Base-by-base conservation (phyloP, 129 eudicot genomes). In the Centrapalus pauciflorus region DNA sequence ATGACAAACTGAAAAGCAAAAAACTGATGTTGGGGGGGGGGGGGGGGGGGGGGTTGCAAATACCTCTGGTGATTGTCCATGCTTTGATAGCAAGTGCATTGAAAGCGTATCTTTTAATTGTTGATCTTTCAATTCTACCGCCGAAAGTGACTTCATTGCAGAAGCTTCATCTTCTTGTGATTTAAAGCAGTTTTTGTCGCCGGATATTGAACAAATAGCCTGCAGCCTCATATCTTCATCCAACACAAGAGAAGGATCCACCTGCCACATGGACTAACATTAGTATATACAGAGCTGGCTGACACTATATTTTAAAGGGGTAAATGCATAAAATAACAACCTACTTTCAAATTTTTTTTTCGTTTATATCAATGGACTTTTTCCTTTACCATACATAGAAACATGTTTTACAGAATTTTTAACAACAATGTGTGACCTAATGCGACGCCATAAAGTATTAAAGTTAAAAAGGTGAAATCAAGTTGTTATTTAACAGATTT, bases 181-280 rank as follows among this genome's bases (percentile, higher is more conserved):
- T 51, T 79, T 90, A 61, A 81, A 76, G 37, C 48, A 52, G 24
- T 72, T 65, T 25, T 76, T 64, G 23, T 51, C 73, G 30, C 69
- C 48, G 12, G 70, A 69, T 56, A 64, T 45, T 41, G 76, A 27
- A 74, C 46, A 43, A 45, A 74, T 68, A 6, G 79, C 84, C 46
- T 76, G 82, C 30, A 89, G 85, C 80, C 66, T 80, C 29, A 78
- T 49, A 70, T 79, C 85, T 74, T 89, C 93, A 70, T 78, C 85
- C 84, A 89, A 66, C 61, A 73, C 73, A 66, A 89, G 89, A 79
- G 73, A 83, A 34, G 96, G 96, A 78, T 89, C 93, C 79, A 75
- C 79, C 96, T 89, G 78, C 28, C 65, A 43, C 52, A 50, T 35
- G 43, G 14, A 37, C 54, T 27, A 72, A 49, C 43, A 49, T 61